These are phyloP conservation scores for Trichoderma guizhouense DNA, from an alignment of 2,329 filamentous ascomycete genomes.

Conservation along the genomic window DNA sequence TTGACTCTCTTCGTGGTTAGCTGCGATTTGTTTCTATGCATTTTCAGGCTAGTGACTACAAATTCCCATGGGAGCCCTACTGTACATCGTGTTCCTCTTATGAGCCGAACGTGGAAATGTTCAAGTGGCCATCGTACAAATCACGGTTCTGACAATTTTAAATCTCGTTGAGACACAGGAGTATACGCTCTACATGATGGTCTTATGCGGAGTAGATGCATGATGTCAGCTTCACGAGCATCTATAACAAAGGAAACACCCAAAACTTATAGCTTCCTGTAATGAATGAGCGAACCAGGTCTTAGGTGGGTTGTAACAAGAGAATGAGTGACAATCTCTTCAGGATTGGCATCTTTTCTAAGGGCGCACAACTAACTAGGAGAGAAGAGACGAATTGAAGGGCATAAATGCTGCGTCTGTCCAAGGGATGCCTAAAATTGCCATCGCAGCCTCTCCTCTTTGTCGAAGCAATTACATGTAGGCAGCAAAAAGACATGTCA, in stretches of 20 bases:
- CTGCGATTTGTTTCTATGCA: too few relatives aligned
- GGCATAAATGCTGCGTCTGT: neutral
- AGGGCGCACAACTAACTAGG: neutral
- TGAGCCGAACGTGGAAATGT: too few relatives aligned
- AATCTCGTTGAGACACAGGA: too few relatives aligned
- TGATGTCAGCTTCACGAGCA: neutral
- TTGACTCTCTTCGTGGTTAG: too few relatives aligned
- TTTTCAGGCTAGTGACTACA: too few relatives aligned
- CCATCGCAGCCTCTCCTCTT: neutral
- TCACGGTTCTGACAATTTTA: neutral
- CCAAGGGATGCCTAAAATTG: neutral
- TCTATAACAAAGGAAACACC: neutral
- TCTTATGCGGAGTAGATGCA: neutral
- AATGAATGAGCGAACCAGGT: neutral
- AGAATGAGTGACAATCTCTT: neutral
- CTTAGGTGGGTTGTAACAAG: neutral
- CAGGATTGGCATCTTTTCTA: too few relatives aligned
- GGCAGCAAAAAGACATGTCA: neutral
- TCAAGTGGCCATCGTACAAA: too few relatives aligned
- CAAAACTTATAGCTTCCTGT: neutral
- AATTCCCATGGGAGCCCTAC: too few relatives aligned
- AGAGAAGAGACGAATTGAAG: neutral
- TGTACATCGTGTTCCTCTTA: too few relatives aligned
- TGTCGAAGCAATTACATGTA: neutral
- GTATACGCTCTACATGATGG: too few relatives aligned